Conservation (phyloP, 1,139 yeast species). For the Hansenula anomala region DNA sequence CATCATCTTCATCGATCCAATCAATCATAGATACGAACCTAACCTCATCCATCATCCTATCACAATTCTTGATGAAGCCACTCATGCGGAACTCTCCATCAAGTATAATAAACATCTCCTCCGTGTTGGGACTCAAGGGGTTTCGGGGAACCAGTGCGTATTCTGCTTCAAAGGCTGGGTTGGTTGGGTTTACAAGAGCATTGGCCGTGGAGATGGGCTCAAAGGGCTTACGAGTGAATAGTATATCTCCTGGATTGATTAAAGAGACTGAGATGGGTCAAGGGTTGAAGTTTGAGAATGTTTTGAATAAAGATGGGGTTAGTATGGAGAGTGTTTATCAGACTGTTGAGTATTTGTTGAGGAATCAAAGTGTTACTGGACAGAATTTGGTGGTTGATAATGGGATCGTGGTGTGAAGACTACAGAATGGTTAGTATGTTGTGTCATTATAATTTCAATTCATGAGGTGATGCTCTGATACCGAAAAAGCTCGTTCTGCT, state of each 20-base stretch:
- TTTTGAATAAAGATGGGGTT: conserved; percentile 26
- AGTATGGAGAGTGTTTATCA: conserved; percentile 26
- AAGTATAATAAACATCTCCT: conserved; percentile 62
- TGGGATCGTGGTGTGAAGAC: conserved; percentile 10
- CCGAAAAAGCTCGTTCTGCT: no score
- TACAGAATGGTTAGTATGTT: neutral
- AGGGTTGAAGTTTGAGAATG: conserved; percentile 21
- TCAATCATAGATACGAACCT: conserved; percentile 58
- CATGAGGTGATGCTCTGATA: no score
- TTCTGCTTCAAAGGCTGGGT: conserved; percentile 77
- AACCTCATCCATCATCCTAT: conserved; percentile 56
- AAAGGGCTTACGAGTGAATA: conserved; percentile 50
- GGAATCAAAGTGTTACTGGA: conserved; percentile 35
- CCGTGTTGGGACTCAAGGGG: conserved; percentile 52
- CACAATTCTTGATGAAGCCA: conserved; percentile 41
- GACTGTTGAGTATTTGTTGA: conserved; percentile 24
- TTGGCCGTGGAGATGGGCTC: conserved; percentile 58
- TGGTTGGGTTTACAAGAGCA: conserved; percentile 59
- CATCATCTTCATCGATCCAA: conserved; percentile 38
- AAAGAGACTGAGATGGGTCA: conserved; percentile 64
- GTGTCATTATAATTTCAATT: no score
- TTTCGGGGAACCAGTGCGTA: conserved; percentile 69
- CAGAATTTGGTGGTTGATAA: conserved; percentile 31
- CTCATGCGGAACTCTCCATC: conserved; percentile 42
- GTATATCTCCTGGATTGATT: conserved; percentile 71